phyloP scores from a whole-genome alignment of 1,139 yeast species.

The Kodamaea alishanica region DNA sequence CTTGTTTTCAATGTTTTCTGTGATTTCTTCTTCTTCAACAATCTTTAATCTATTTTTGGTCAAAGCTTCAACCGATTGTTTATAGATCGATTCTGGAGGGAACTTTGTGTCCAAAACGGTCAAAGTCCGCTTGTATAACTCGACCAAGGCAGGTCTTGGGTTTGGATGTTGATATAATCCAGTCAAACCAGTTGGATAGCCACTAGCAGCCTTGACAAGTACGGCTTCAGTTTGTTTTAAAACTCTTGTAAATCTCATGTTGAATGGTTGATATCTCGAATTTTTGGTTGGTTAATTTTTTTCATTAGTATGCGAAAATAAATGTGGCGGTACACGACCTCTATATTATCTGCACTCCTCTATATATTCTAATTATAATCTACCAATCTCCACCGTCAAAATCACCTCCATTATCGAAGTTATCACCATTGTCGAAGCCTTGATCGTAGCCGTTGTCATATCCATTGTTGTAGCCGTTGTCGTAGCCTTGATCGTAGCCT shows the following conservation, averaged over 20 bases:
- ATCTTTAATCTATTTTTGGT: slow-evolving; percentile 67
- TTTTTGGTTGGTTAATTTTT: slow-evolving; percentile 27
- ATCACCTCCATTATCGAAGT: slow-evolving; percentile 18
- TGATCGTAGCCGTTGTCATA: slow-evolving; percentile 14
- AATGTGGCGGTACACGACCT: slow-evolving; percentile 1
- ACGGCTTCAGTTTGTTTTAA: slow-evolving; percentile 56
- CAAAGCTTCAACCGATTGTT: slow-evolving; percentile 70
- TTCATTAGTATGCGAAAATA: no score
- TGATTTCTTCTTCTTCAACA: slow-evolving; percentile 61
- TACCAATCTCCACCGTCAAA: slow-evolving; percentile 20
- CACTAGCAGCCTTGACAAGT: slow-evolving; percentile 61
- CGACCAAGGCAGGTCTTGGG: slow-evolving; percentile 76
- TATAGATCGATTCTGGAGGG: slow-evolving; percentile 70
- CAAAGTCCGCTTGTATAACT: slow-evolving; percentile 70
- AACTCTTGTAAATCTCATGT: slow-evolving; percentile 43
- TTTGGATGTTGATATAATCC: slow-evolving; percentile 78
- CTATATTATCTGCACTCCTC: not conserved
- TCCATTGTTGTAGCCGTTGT: slow-evolving; percentile 24
- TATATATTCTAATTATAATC: not conserved
- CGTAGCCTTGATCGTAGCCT: slow-evolving; percentile 33
- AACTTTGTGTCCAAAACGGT: slow-evolving; percentile 53
- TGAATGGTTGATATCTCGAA: slow-evolving; percentile 11
- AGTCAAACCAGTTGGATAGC: slow-evolving; percentile 76
- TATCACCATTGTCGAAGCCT: slow-evolving; percentile 24
- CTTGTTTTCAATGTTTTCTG: slow-evolving; percentile 64